Evolutionary conservation across 1,284 basidiomycete species (phyloP).

Genomic region (Coniferiporia sulphurascens): DNA sequence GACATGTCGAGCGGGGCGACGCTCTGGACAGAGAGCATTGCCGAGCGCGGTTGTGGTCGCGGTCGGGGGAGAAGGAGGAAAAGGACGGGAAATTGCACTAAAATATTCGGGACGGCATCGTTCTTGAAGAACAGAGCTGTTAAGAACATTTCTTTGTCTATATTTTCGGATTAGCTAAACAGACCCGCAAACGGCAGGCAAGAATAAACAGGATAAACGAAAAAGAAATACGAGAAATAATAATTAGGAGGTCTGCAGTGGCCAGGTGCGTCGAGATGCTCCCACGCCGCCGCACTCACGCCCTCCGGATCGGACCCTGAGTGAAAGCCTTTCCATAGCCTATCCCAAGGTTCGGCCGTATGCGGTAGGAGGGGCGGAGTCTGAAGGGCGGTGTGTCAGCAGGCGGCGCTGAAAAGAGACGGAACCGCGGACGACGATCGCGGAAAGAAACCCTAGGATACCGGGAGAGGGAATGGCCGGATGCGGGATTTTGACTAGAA

Average conservation of each 20-base stretch:
- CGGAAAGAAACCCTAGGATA: neutral
- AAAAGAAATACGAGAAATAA: neutral
- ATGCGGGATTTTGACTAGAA: no score
- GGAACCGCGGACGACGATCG: neutral
- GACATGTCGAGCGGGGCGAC: conserved; percentile 13
- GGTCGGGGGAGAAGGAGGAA: neutral
- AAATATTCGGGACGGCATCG: conserved; percentile 7
- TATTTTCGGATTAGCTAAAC: no score
- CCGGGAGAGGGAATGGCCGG: no score
- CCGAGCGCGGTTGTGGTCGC: neutral
- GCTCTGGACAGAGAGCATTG: conserved; percentile 15
- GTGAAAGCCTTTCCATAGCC: conserved; percentile 17
- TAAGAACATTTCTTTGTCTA: no score
- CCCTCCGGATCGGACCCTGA: neutral
- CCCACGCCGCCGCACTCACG: conserved; percentile 1
- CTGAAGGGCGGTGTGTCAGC: neutral
- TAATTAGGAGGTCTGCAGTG: neutral
- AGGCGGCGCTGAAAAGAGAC: neutral
- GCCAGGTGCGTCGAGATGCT: neutral
- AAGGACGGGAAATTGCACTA: conserved; percentile 10
- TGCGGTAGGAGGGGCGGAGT: neutral
- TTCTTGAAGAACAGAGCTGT: neutral
- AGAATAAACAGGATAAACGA: neutral
- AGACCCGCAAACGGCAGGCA: neutral
- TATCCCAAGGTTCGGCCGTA: conserved; percentile 13